Conservation (phyloP, 441 rosid species). For the Viola pubescens region DNA sequence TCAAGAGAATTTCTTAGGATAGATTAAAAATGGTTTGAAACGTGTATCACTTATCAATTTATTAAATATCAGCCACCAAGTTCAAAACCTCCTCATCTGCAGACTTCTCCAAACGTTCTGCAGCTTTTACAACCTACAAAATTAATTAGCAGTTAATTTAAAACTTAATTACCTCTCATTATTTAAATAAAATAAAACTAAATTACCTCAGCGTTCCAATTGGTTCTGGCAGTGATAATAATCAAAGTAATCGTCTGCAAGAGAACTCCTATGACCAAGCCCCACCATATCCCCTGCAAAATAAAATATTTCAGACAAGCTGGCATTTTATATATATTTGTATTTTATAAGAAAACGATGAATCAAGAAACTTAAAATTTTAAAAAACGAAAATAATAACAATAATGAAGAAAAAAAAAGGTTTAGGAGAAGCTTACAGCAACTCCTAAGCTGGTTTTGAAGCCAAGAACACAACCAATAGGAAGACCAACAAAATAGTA, state of each 20-base stretch:
- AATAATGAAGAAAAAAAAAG: neutral
- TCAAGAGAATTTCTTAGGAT: too few relatives aligned
- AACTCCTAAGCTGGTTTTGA: slow-evolving; percentile 72
- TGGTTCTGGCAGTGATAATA: slow-evolving; percentile 68
- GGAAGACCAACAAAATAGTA: slow-evolving; percentile 81
- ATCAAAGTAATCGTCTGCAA: slow-evolving; percentile 61
- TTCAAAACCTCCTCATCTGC: slow-evolving; percentile 31
- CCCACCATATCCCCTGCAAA: slow-evolving; percentile 94
- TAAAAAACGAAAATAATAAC: too few relatives aligned
- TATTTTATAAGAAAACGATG: neutral
- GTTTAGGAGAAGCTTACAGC: slow-evolving; percentile 40
- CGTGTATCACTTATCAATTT: neutral
- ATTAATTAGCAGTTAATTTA: neutral
- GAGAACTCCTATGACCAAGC: slow-evolving; percentile 70
- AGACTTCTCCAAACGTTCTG: slow-evolving; percentile 38
- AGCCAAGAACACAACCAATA: slow-evolving; percentile 74
- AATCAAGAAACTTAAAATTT: too few relatives aligned
- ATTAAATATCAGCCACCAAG: slow-evolving; percentile 12
- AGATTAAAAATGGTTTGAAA: too few relatives aligned
- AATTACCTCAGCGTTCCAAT: slow-evolving; percentile 62
- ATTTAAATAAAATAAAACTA: neutral
- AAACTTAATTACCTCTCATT: neutral
- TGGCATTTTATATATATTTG: too few relatives aligned
- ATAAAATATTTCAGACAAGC: neutral
- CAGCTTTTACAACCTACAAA: slow-evolving; percentile 57